Conservation (phyloP, 441 rosid genomes). For the Erysimum pusillum region DNA sequence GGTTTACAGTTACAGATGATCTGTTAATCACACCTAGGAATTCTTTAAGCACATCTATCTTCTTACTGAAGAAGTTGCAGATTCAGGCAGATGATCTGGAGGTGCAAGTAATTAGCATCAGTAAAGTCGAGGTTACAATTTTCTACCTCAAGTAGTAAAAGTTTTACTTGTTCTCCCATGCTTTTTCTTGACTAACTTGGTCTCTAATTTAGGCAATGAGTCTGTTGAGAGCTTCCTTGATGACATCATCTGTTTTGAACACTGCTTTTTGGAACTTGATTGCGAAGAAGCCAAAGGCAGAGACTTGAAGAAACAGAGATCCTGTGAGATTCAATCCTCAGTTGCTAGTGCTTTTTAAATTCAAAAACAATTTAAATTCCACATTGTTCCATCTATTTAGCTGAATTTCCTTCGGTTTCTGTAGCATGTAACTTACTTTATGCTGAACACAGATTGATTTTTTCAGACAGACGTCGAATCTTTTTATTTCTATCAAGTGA, state of each 20-base stretch:
- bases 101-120: constrained; percentile 11
- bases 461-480: neutral
- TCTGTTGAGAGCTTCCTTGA: constrained; percentile 21
- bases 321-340: neutral
- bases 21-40: constrained; percentile 2
- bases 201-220: neutral
- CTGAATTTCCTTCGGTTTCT: neutral
- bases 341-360: neutral
- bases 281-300: constrained; percentile 14
- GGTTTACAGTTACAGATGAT: constrained; percentile 34
- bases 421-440: neutral
- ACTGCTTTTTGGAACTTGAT: constrained; percentile 17
- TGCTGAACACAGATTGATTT: neutral
- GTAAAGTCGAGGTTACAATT: constrained; percentile 20
- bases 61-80: constrained; percentile 21
- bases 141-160: neutral
- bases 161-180: neutral
- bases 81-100: constrained; percentile 19
- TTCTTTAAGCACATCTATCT: neutral
- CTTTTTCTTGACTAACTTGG: neutral
- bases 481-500: neutral
- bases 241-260: constrained; percentile 32
- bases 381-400: neutral
- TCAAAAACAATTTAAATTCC: neutral
- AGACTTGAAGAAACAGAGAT: constrained; percentile 7